Base-by-base conservation (phyloP, 768 basidiomycete species). In the Cyathus striatus region DNA sequence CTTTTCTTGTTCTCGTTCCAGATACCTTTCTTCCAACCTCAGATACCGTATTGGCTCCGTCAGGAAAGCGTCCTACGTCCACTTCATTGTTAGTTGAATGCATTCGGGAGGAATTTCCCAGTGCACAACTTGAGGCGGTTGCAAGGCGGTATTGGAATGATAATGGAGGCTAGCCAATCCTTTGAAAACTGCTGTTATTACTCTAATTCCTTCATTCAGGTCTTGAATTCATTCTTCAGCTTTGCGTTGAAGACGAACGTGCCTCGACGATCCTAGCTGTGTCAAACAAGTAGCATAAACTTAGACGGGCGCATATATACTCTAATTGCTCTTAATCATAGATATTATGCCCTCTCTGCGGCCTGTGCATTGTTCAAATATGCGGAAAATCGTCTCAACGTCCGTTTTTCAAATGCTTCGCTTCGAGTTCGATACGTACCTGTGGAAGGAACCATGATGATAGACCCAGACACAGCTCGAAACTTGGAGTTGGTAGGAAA, bases 401-500 rank as follows among this genome's bases (percentile, higher is more conserved):
- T 75, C 0, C 76, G 80, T 12, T 97, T 88, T 57, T 73, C 87
- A 1, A 60, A 74, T 0, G 69, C 65, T 3, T 90, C 90, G 6
- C 67, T 92, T 18, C 75, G 81, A 24, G 89, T 92, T 42, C 73
- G 79, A 17, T 93, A 86, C 54, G 68, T 78, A 1, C 79, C 87
- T 2, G 81, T 88, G 0, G 89, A 94, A 57, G 94, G 94, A 0
- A 94, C 90, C 0, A 89, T 97, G 86, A 76, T 96, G 75, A 86
- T 99, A 49, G 96, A 98, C 56, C 75, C 82, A 0, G 93, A 93
- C 47, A 92, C 88, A 0, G 89, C 82, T 2, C 77, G 78, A 32
- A 93, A 95, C 58, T 74, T 99, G 5, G 96, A 99, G 56, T 71
- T 99, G 2, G 86, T 95, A 13, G 78, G 71, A 6, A 98, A 94